Evolutionary conservation across 2,329 filamentous ascomycete species (phyloP).

Genomic region (Beauveria sp.): DNA sequence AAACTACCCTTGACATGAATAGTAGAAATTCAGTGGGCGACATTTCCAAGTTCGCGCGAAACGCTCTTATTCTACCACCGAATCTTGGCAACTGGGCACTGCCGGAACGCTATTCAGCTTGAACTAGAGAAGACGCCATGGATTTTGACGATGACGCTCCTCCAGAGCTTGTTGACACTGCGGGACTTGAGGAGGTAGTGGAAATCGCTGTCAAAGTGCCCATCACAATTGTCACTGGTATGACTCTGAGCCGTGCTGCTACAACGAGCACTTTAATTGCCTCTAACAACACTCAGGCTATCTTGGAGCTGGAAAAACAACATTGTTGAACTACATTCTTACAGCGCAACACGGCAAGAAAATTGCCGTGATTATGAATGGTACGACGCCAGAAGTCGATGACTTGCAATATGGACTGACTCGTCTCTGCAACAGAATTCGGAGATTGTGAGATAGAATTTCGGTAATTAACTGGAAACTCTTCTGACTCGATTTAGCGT

Average conservation of each 20-base stretch:
- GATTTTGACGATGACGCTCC: conserved; percentile 60
- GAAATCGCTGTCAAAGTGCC: conserved; percentile 60
- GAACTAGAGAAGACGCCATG: conserved; percentile 33
- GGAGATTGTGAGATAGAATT: conserved; percentile 57
- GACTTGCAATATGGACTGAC: conserved; percentile 13
- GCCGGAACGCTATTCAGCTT: not conserved
- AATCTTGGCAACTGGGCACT: not conserved
- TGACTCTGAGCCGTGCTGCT: conserved; percentile 8
- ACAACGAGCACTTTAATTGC: not conserved
- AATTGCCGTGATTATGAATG: conserved; percentile 96
- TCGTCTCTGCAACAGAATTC: conserved; percentile 49
- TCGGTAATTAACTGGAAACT: not conserved
- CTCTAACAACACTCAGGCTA: conserved; percentile 56
- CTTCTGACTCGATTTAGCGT: conserved; percentile 43
- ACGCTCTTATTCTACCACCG: not conserved
- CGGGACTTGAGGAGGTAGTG: conserved; percentile 24
- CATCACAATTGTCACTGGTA: conserved; percentile 78
- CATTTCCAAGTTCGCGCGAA: not conserved
- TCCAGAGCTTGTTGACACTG: conserved; percentile 52
- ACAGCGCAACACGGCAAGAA: conserved; percentile 95
- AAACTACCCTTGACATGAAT: conserved; percentile 3
- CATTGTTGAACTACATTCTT: conserved; percentile 89
- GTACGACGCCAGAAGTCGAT: conserved; percentile 25
- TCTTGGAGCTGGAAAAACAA: conserved; percentile 91
- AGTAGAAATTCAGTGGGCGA: not conserved